Evolutionary conservation across 495 filamentous ascomycete genomes (phyloP), one percentile per base, ranked within the genome.

Genomic region (Hypoxylon crocopeplum): DNA sequence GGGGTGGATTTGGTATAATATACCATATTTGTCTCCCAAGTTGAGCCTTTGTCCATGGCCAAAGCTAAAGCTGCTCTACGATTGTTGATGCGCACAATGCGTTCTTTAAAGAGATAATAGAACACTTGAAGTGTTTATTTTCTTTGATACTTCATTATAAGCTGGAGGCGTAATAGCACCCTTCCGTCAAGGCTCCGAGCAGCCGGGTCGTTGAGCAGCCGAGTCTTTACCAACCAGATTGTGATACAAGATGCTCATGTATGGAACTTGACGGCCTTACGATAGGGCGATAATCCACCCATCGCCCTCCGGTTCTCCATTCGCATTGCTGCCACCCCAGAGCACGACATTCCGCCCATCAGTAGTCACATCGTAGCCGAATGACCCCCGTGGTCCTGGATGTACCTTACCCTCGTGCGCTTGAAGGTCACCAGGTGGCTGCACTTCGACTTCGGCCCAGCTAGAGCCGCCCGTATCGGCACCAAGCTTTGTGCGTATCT

Each of bases 291-390:
- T 57, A 10, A 83, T 58, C 81, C 82, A 84, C 13, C 80, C 82
- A 67, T 84, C 80, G 0, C 74, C 77, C 57, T 82, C 75, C 11
- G 46, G 62, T 54, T 80, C 76, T 3, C 79, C 78, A 36, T 76
- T 75, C 7, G 73, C 71, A 64, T 82, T 77, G 5, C 74, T 42
- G 0, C 82, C 81, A 24, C 82, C 81, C 81, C 81, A 85, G 3
- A 84, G 13, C 24, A 83, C 69, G 2, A 82, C 68, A 0, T 67
- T 75, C 42, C 66, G 69, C 22, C 78, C 76, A 50, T 74, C 73
- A 13, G 69, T 24, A 20, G 76, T 76, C 5, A 68, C 56, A 56
- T 74, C 77, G 22, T 71, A 74, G 1, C 71, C 82, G 54, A 82
- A 80, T 48, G 66, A 74, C 1, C 68, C 75, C 36, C 82, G 67